Conservation (phyloP, 1,139 yeast genomes). For the Debaryomyces coudertii region DNA sequence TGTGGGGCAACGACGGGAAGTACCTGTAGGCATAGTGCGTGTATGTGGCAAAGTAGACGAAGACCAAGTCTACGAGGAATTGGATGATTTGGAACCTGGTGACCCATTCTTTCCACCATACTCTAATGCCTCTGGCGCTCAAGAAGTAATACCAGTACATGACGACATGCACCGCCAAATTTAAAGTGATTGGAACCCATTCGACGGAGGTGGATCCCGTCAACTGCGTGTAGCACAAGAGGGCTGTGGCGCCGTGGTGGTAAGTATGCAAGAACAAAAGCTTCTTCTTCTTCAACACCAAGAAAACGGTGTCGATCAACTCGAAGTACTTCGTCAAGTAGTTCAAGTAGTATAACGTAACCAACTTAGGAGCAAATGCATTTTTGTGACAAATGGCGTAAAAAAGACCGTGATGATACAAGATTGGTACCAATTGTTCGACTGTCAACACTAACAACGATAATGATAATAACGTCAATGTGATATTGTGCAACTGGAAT, state of each 20-base stretch:
- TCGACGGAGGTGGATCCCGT: slow-evolving; percentile 88
- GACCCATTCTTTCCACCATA: slow-evolving; percentile 99
- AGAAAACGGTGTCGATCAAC: slow-evolving; percentile 87
- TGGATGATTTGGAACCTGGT: slow-evolving; percentile 95
- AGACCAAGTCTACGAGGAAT: slow-evolving; percentile 84
- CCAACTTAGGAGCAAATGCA: slow-evolving; percentile 87
- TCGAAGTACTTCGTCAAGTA: slow-evolving; percentile 80
- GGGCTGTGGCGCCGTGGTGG: slow-evolving; percentile 98
- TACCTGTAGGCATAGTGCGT: slow-evolving; percentile 68
- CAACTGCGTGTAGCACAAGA: slow-evolving; percentile 91
- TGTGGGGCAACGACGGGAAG: slow-evolving; percentile 69
- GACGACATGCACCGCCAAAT: slow-evolving; percentile 91
- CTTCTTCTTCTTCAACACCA: slow-evolving; percentile 90
- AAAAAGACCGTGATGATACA: slow-evolving; percentile 74
- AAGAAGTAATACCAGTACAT: slow-evolving; percentile 99
- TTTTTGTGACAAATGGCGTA: slow-evolving; percentile 80
- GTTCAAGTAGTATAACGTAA: slow-evolving; percentile 78
- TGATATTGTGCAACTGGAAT: slow-evolving; percentile 73
- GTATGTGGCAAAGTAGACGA: slow-evolving; percentile 92
- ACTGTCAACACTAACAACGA: slow-evolving; percentile 65
- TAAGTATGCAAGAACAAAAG: slow-evolving; percentile 89
- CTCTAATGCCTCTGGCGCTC: slow-evolving; percentile 90
- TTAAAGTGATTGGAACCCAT: slow-evolving; percentile 92
- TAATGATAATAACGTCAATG: slow-evolving; percentile 72
- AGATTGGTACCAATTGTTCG: slow-evolving; percentile 87